Conservation (phyloP, 1,284 basidiomycete genomes). For the Bondarzewia mesenterica region DNA sequence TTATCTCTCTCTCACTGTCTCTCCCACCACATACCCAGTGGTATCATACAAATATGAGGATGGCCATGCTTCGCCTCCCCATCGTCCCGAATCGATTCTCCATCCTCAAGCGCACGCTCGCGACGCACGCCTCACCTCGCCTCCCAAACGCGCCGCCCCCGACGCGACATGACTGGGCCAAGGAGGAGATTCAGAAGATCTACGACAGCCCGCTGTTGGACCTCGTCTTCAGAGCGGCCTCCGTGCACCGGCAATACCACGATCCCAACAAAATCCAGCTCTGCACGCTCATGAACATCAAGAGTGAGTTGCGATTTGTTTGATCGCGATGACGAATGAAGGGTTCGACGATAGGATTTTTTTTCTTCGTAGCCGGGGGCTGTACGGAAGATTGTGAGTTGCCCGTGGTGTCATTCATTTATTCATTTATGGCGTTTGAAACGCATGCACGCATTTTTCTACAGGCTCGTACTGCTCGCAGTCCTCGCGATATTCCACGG, state of each 20-base stretch:
- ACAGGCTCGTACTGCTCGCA: slow-evolving; percentile 96
- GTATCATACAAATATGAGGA: not conserved
- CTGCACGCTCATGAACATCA: slow-evolving; percentile 98
- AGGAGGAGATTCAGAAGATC: slow-evolving; percentile 66
- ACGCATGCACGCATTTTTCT: slow-evolving; percentile 3
- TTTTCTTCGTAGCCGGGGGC: slow-evolving; percentile 82
- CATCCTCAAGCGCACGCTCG: slow-evolving; percentile 38
- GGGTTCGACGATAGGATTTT: not conserved
- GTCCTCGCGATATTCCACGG: slow-evolving; percentile 85
- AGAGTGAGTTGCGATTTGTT: slow-evolving; percentile 56
- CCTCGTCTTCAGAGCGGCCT: slow-evolving; percentile 77
- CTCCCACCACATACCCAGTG: not conserved
- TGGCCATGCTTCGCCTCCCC: slow-evolving; percentile 21
- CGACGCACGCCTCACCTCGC: slow-evolving; percentile 45
- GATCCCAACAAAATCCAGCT: slow-evolving; percentile 89
- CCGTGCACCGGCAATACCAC: slow-evolving; percentile 81
- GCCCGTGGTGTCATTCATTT: slow-evolving; percentile 2
- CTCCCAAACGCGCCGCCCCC: slow-evolving; percentile 20
- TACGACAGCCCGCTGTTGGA: slow-evolving; percentile 81
- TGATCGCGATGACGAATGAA: slow-evolving; percentile 2
- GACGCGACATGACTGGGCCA: slow-evolving; percentile 54
- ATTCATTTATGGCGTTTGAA: not conserved
- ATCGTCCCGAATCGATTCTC: slow-evolving; percentile 13
- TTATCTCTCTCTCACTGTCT: not conserved
- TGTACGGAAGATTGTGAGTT: slow-evolving; percentile 90